Percentiles rank a stretch among this genome's conserved stretches.
Conservation (phyloP, 2,329 filamentous ascomycete species). For the Stemphylium lycopersici region DNA sequence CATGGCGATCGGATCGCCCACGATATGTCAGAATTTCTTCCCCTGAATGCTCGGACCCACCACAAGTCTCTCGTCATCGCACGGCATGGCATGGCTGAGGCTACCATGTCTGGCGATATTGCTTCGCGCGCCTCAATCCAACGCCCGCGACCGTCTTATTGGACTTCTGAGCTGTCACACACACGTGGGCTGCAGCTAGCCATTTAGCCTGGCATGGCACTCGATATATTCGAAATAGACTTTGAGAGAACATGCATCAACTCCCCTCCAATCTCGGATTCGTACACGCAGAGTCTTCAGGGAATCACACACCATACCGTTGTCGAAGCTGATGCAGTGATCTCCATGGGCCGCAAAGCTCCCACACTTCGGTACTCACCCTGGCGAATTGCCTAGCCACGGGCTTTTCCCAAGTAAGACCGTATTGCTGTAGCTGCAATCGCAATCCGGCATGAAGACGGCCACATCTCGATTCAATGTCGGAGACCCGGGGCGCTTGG, state of each 20-base stretch:
- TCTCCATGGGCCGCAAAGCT: not conserved
- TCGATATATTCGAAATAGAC: conserved; percentile 4
- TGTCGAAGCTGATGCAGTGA: not conserved
- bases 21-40: not conserved
- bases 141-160: not conserved
- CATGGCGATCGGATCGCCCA: not conserved
- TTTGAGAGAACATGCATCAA: not conserved
- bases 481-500: not conserved
- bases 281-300: not conserved
- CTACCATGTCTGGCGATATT: not conserved
- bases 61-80: not conserved
- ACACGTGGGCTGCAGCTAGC: conserved; percentile 1
- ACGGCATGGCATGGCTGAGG: not conserved
- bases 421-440: not conserved
- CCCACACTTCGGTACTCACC: not conserved
- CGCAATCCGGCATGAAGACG: not conserved
- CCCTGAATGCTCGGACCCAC: not conserved
- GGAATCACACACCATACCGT: not conserved
- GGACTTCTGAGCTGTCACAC: not conserved
- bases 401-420: not conserved
- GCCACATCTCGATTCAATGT: not conserved
- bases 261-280: conserved; percentile 5
- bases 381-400: not conserved
- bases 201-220: not conserved
- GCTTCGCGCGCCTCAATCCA: conserved; percentile 1